phyloP scores from a whole-genome alignment of 176 grass and related monocot species.

The Oryza punctata region DNA sequence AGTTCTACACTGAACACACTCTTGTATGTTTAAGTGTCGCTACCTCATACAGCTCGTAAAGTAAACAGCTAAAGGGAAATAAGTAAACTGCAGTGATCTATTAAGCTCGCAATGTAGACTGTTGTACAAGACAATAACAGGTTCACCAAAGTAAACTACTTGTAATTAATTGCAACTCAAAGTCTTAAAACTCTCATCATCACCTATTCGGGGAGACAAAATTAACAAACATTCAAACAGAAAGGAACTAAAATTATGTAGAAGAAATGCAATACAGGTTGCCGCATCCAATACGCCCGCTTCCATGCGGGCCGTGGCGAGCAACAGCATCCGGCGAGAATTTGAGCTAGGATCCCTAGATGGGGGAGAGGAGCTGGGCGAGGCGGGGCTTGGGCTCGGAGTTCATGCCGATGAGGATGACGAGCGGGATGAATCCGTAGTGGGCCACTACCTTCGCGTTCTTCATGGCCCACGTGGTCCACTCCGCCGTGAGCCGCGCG shows the following conservation, averaged over 20 bases:
- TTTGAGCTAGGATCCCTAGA: conserved; percentile 48
- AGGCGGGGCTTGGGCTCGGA: conserved; percentile 58
- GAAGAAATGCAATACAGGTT: not conserved
- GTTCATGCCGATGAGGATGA: conserved; percentile 70
- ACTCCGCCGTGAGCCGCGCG: conserved; percentile 43
- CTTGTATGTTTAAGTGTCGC: too few relatives aligned
- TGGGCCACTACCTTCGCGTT: conserved; percentile 69
- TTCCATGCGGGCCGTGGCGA: conserved; percentile 25
- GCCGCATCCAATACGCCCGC: not conserved
- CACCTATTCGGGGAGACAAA: not conserved
- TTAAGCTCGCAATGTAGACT: not conserved
- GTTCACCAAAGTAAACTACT: not conserved
- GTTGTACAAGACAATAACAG: not conserved
- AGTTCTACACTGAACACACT: too few relatives aligned
- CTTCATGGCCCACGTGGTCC: conserved; percentile 79
- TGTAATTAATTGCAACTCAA: not conserved
- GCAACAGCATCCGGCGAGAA: conserved; percentile 9
- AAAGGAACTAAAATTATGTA: not conserved
- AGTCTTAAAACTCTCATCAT: not conserved
- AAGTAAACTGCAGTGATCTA: not conserved
- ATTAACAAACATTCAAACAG: conserved; percentile 27
- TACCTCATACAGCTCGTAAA: too few relatives aligned
- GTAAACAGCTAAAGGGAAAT: not conserved
- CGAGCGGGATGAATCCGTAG: conserved; percentile 71
- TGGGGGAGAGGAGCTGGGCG: conserved; percentile 56